Base-by-base conservation (phyloP, 495 filamentous ascomycete genomes). In the Xylaria sp. region DNA sequence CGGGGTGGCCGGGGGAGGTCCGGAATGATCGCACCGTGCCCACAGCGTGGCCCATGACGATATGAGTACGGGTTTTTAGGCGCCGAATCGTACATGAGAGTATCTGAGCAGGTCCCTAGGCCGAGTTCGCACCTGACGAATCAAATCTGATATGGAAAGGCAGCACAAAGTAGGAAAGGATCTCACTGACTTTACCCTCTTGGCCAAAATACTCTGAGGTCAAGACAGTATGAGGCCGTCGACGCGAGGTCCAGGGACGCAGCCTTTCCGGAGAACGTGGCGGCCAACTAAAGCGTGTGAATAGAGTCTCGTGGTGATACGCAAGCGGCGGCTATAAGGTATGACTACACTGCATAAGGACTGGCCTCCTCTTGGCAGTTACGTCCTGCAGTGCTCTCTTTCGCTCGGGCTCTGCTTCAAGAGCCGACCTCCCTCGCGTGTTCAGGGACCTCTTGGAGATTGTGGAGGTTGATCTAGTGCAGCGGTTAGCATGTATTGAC, bases 331-430 rank as follows among this genome's bases (percentile, higher is more conserved):
- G 53, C 35, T 61, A 41, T 61, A 71, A 66, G 64, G 70, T 68
- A 35, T 68, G 63, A 43, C 24, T 72, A 68, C 70, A 68, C 62
- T 8, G 24, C 31, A 52, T 67, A 21, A 52, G 55, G 70, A 53
- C 70, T 62, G 70, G 70, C 68, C 70, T 31, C 48, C 48, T n/a
- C 61, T 53, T 61, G 64, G 68, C 64, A 72, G 70, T 72, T 72
- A 72, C 62, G 70, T 48, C 70, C 70, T 43, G 48, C n/a, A 29
- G 31, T 44, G 57, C 61, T 65, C 40, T 68, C 44, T 71, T 58
- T 63, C 64, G 31, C 29, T 52, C 59, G 48, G 66, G 66, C 24
- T 58, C 55, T 59, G 55, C 55, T 37, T 33, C 55, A 9, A 14
- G 55, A 43, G 50, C 29, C 44, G 33, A 50, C 65, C 41, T 67